A percentile compares a stretch with the other conserved stretches of the same genome.
Conservation (phyloP, 495 filamentous ascomycete genomes). For the Clavariopsis aquatica region DNA sequence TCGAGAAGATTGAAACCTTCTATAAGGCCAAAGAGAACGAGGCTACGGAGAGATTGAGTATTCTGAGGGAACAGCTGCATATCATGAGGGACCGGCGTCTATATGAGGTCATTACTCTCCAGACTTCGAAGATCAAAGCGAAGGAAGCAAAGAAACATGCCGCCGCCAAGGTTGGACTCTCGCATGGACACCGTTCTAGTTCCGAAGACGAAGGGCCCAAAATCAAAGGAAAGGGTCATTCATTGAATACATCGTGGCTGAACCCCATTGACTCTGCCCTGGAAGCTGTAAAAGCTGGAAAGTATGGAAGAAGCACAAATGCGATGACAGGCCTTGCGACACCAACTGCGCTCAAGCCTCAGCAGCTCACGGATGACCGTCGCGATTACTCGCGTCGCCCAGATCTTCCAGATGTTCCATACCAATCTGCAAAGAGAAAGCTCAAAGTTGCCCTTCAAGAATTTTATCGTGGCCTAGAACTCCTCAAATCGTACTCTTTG, state of each 20-base stretch:
- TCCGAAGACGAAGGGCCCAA: conserved; percentile 28
- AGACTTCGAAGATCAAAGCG: conserved; percentile 43
- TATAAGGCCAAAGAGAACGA: conserved; percentile 82
- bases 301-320: conserved; percentile 60
- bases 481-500: conserved; percentile 85
- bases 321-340: conserved; percentile 57
- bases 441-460: conserved; percentile 88
- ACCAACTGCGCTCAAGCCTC: conserved; percentile 42
- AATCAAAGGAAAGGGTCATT: not conserved
- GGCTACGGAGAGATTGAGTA: conserved; percentile 65
- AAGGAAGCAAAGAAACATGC: conserved; percentile 29
- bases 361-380: conserved; percentile 30
- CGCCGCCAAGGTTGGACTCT: not conserved
- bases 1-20: conserved; percentile 84
- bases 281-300: conserved; percentile 43
- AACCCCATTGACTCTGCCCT: conserved; percentile 43
- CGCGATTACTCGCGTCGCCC: conserved; percentile 46
- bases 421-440: conserved; percentile 83
- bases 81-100: conserved; percentile 80
- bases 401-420: conserved; percentile 59
- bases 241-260: conserved; percentile 28
- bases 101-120: conserved; percentile 60
- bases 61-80: conserved; percentile 78
- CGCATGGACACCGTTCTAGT: conserved; percentile 16
- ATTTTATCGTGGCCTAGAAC: conserved; percentile 86